Evolutionary conservation across 2,329 filamentous ascomycete genomes (phyloP), one percentile per base, ranked within the genome.

Genomic region (Stromatinia cepivora): DNA sequence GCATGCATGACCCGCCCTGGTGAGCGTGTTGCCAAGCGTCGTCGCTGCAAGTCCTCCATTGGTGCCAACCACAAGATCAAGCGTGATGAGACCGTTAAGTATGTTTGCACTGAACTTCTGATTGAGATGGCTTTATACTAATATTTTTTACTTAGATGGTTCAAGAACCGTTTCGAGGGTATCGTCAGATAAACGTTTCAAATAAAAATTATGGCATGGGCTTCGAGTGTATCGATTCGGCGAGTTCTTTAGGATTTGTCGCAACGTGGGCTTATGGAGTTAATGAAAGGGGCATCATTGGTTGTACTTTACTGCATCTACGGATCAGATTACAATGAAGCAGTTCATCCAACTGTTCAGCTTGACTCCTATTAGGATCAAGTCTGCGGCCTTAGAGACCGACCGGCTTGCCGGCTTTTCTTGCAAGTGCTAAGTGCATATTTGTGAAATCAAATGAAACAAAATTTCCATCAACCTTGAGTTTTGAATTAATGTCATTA

Each of bases 1-100:
- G 94, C 91, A 92, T 98, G 94, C 93, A 99, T 99, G 95, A 97
- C 93, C 87, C 94, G 95, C 81, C 95, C 94, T 80, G 95, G 95
- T 86, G 94, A 97, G 89, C 94, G 95, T 83, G 93, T 99, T 82
- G 91, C 92, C 83, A 94, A 93, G 87, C 93, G 95, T 81, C 91
- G 94, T 83, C 93, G 94, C 81, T 89, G 86, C 86, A 92, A 96
- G 89, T 87, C 89, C 86, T 88, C 84, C 80, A 90, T 99, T 81
- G 95, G 95, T 81, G 82, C 92, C 81, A 87, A 84, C 84, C 95
- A 99, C 92, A 89, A 90, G 81, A 97, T 99, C 90, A 92, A 89
- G 89, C 91, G 93, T 81, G 84, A 88, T 75, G 95, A 99, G 90
- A 97, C 94, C 80, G 85, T 98, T 86, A 97, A 94, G 88, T 71